Base-by-base conservation (phyloP, 2,329 filamentous ascomycete species). In the Purpureocillium takamizusanense region DNA sequence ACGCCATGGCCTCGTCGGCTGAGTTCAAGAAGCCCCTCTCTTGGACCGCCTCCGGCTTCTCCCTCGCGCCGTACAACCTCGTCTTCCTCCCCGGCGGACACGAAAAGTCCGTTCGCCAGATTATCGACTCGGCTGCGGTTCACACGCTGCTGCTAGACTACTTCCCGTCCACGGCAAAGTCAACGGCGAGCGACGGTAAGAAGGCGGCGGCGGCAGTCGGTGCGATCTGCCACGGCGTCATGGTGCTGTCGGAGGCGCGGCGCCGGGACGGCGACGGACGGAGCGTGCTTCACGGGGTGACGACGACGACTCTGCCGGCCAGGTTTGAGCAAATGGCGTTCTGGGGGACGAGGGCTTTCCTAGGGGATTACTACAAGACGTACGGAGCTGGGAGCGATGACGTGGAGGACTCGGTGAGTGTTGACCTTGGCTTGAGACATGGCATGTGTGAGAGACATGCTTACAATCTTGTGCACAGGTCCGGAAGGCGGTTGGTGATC, bases 331-430 rank as follows among this genome's bases (percentile, higher is more conserved):
- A 69, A 43, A 37, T 58, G 14, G 66, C 66, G 1, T 75, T 65
- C 42, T 70, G 67, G 61, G 59, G 61, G 4, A 74, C 71, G 3
- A 55, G 67, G 29, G 51, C 56, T 2, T 66, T 72, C 31, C 49
- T 74, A 11, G 71, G 70, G 3, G 71, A 74, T 39, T 74, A 74
- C 45, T 74, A 74, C 51, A 75, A 75, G 61, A 74, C 70, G 3
- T 74, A 71, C 39, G 72, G 72, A 1, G 63, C 63, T 3, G 63
- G 68, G 1, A 70, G 65, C 42, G 66, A 69, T 27, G 60, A 67
- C 42, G 67, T 72, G 4, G 66, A 74, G 45, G 54, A 59, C 6
- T 59, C 62, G 31, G 69, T 71, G 47, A 51, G 63, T 51, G 13
- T 4, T 18, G 9, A 7, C 15, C 32, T 34, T 7, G 16, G 15